These are phyloP conservation scores for Panicum hallii DNA, from an alignment of 202 grass and related monocot species.

Conservation along the genomic window DNA sequence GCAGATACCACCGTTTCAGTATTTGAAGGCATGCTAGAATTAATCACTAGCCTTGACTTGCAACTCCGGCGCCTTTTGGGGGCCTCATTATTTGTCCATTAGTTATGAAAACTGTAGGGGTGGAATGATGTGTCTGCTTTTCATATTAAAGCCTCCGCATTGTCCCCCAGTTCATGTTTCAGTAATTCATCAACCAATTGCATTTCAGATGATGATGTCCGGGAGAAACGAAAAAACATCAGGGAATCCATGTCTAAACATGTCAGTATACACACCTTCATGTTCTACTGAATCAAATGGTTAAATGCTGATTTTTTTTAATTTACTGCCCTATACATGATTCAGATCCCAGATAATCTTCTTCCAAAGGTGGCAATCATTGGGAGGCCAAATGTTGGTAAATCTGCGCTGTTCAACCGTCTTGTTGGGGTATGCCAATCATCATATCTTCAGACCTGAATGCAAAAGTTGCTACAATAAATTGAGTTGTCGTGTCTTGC, in stretches of 20 bases:
- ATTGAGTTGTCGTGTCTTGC: conserved; percentile 12
- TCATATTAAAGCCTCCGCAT: background rate
- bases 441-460: conserved; percentile 23
- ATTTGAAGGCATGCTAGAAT: background rate
- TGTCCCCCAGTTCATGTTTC: background rate
- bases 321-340: conserved; percentile 14
- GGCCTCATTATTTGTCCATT: background rate
- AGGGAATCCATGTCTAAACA: conserved; percentile 68
- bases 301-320: conserved; percentile 6
- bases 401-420: conserved; percentile 95
- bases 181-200: background rate
- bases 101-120: background rate
- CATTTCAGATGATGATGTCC: conserved; percentile 75
- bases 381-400: conserved; percentile 93
- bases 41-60: background rate
- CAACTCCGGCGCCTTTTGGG: background rate
- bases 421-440: conserved; percentile 80
- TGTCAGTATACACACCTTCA: conserved; percentile 53
- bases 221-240: conserved; percentile 52
- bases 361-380: conserved; percentile 89
- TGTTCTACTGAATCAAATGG: background rate
- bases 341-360: conserved; percentile 81
- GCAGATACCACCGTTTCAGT: background rate
- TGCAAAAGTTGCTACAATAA: background rate
- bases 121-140: background rate